Evolutionary conservation across 169 alveolate species (phyloP).

Genomic region (Nephromyces sp.): DNA sequence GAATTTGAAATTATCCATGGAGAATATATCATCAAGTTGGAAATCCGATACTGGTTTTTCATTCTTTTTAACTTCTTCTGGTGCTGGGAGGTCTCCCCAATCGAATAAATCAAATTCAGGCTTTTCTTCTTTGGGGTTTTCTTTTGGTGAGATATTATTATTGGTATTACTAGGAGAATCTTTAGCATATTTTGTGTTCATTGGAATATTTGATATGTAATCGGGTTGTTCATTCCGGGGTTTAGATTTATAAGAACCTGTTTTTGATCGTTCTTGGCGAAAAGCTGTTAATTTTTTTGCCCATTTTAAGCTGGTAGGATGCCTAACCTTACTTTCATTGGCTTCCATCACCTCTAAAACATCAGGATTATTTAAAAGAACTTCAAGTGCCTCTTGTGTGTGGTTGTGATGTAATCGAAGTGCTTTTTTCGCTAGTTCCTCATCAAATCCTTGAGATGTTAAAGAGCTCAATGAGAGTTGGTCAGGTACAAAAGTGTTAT

Average conservation of each 20-base stretch:
- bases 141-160: too few species aligned
- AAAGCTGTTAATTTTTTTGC: slow-evolving; percentile 7
- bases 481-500: slow-evolving; percentile 10
- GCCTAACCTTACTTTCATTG: slow-evolving; percentile 5
- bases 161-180: too few species aligned
- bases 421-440: slow-evolving; percentile 27
- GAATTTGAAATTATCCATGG: too few species aligned
- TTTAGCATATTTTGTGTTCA: too few species aligned
- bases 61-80: too few species aligned
- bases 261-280: too few species aligned
- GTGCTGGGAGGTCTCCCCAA: background rate
- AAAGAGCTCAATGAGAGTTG: slow-evolving; percentile 31
- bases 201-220: too few species aligned
- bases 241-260: too few species aligned
- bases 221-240: too few species aligned
- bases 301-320: slow-evolving; percentile 32
- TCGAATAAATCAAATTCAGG: background rate
- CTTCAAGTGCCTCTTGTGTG: slow-evolving; percentile 38
- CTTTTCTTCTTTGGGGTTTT: too few species aligned
- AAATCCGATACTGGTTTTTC: too few species aligned
- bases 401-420: slow-evolving; percentile 24
- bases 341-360: background rate
- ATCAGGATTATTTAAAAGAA: slow-evolving; percentile 26
- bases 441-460: slow-evolving; percentile 43
- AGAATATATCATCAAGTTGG: too few species aligned